Evolutionary conservation across 2,329 filamentous ascomycete genomes (phyloP), one percentile per base, ranked within the genome.

Genomic region (Byssochlamys sp.): DNA sequence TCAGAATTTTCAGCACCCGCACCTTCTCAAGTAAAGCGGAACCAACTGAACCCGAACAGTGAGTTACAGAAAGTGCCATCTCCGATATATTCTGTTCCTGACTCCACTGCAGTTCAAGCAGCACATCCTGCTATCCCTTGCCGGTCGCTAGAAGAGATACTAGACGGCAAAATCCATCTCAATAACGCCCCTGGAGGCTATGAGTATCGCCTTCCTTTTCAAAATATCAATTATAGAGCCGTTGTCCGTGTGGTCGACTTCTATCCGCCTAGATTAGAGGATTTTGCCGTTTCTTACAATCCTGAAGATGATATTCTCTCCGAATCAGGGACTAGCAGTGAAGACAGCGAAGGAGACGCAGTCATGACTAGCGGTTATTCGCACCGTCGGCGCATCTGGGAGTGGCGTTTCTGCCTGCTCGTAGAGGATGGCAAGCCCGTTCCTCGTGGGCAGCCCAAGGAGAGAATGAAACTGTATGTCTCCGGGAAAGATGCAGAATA

Each of bases 201-300:
- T n/a, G 61, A 69, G 25, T 77, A 77, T 58, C 68, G 65, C 2
- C 66, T 91, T 0, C 89, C 91, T 0, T 95, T 95, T 66, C 79
- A 85, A 57, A 90, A 91, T 66, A 75, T 81, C 57, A 88, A 84
- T 49, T 91, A 91, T 68, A 83, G 84, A 52, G 77, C 84, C 25
- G 78, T 81, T 33, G 85, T 89, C 35, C 86, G 89, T n/a, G 86
- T 95, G 1, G 81, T 95, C 35, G 89, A 96, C 73, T 96, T 89
- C 70, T 83, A 81, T 58, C 92, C 92, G 0, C 73, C 78, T 2
- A 78, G 79, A 1, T 74, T 96, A 1, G 81, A 85, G 61, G 83
- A 92, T 58, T 96, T 96, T 69, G 78, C 87, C 2, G 65, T 77
- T 49, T 72, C 70, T 29, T 77, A 77, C 56, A 76, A 75, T 2